Percentiles rank a stretch among this genome's conserved stretches.
Conservation (phyloP, 129 eudicot genomes). For the Flaveria linearis region DNA sequence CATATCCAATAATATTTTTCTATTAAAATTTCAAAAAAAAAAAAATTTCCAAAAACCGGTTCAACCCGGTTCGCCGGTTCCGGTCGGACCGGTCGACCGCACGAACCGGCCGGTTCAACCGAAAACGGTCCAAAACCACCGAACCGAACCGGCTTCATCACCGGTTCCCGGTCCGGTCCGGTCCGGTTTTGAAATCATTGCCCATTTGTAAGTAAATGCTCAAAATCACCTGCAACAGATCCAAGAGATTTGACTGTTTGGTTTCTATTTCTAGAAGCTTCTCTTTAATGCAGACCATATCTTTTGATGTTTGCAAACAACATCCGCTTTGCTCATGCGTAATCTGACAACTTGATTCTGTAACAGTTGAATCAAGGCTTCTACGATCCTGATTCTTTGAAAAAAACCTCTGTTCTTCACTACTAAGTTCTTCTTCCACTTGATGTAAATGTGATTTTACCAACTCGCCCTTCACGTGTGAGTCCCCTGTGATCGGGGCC, state of each 20-base stretch:
- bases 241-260: slow-evolving; percentile 76
- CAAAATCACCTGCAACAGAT: slow-evolving; percentile 71
- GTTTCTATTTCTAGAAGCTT: slow-evolving; percentile 85
- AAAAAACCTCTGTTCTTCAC: slow-evolving; percentile 53
- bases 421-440: slow-evolving; percentile 52
- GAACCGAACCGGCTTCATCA: too few relatives aligned
- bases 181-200: too few relatives aligned
- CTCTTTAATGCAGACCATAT: slow-evolving; percentile 56
- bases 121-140: too few relatives aligned
- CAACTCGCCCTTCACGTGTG: slow-evolving; percentile 37
- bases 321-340: slow-evolving; percentile 43
- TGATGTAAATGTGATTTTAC: slow-evolving; percentile 42
- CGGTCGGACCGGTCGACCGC: too few relatives aligned
- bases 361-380: slow-evolving; percentile 80
- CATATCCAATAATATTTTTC: too few relatives aligned
- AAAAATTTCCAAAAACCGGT: too few relatives aligned
- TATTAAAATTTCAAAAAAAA: too few relatives aligned
- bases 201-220: neutral
- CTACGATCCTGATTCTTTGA: slow-evolving; percentile 55
- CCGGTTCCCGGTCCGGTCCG: too few relatives aligned
- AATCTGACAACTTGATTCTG: slow-evolving; percentile 54
- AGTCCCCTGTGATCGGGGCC: slow-evolving; percentile 34
- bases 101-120: too few relatives aligned
- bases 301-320: slow-evolving; percentile 69
- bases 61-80: too few relatives aligned